These are phyloP conservation scores for Mycena polygramma DNA, from an alignment of 768 basidiomycete species.

Conservation along the genomic window DNA sequence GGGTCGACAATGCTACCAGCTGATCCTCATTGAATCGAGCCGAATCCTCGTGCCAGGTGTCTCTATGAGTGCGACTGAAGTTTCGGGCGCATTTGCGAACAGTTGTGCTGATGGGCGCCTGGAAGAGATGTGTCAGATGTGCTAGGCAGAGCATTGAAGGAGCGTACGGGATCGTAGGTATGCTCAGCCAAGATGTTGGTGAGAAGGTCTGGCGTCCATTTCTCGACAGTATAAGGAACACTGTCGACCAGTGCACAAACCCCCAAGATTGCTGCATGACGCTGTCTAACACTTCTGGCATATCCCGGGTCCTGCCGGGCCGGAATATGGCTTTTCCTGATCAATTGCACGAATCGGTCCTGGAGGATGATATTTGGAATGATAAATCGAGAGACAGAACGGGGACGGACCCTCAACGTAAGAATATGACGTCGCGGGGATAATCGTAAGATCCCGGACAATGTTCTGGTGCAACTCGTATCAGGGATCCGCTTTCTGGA, in stretches of 20 bases:
- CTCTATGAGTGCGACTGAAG: conserved; percentile 87
- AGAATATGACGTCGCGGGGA: conserved; percentile 84
- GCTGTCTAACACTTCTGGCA: conserved; percentile 77
- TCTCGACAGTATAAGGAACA: conserved; percentile 95
- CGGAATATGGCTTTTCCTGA: conserved; percentile 77
- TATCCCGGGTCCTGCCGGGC: conserved; percentile 74
- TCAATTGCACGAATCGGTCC: conserved; percentile 85
- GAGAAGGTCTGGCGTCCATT: conserved; percentile 91
- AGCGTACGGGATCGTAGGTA: conserved; percentile 83
- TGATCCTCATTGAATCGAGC: conserved; percentile 91
- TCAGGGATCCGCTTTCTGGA: background rate
- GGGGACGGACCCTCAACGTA: conserved; percentile 69
- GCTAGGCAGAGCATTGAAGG: conserved; percentile 1
- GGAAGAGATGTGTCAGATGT: background rate
- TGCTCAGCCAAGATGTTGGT: conserved; percentile 85
- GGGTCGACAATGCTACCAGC: conserved; percentile 82
- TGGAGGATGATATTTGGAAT: conserved; percentile 42
- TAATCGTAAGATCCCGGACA: conserved; percentile 86
- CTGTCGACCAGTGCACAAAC: conserved; percentile 94
- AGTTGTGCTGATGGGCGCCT: conserved; percentile 88
- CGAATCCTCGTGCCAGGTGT: conserved; percentile 92
- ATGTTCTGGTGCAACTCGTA: conserved; percentile 61
- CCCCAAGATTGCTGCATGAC: conserved; percentile 95
- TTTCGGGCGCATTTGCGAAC: conserved; percentile 85
- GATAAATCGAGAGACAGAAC: conserved; percentile 32